Evolutionary conservation across 495 filamentous ascomycete species (phyloP).

Genomic region (Stereocaulon alpinum): DNA sequence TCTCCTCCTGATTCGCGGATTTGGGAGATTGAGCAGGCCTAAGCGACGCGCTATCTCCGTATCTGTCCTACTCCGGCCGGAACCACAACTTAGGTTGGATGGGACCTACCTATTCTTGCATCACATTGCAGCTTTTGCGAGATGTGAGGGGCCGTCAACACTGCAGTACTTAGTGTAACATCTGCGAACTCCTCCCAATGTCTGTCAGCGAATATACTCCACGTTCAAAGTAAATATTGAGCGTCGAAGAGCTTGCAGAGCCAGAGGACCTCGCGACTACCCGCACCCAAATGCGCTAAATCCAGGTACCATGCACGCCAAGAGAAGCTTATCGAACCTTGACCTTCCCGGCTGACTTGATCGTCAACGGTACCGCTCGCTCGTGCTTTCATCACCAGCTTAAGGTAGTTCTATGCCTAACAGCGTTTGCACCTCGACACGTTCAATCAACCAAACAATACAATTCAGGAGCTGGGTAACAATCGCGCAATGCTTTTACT

Average conservation of each 20-base stretch:
- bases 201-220: background rate
- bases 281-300: background rate
- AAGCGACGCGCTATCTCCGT: background rate
- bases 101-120: background rate
- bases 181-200: too few relatives aligned
- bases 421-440: too few relatives aligned
- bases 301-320: conserved; percentile 2
- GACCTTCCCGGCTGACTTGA: background rate
- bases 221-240: background rate
- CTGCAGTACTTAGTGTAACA: too few relatives aligned
- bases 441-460: too few relatives aligned
- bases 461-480: too few relatives aligned
- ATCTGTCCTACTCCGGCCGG: background rate
- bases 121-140: background rate
- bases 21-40: background rate
- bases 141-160: too few relatives aligned
- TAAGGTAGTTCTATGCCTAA: too few relatives aligned
- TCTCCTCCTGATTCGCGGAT: conserved; percentile 2
- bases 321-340: background rate
- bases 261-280: background rate
- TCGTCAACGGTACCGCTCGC: too few relatives aligned
- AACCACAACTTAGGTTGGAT: background rate
- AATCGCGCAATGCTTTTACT: too few relatives aligned
- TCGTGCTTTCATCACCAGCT: too few relatives aligned
- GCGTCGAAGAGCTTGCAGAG: background rate